Evolutionary conservation across 768 basidiomycete genomes (phyloP), one percentile per base, ranked within the genome.

Genomic region (Hydnomerulius pinastri): DNA sequence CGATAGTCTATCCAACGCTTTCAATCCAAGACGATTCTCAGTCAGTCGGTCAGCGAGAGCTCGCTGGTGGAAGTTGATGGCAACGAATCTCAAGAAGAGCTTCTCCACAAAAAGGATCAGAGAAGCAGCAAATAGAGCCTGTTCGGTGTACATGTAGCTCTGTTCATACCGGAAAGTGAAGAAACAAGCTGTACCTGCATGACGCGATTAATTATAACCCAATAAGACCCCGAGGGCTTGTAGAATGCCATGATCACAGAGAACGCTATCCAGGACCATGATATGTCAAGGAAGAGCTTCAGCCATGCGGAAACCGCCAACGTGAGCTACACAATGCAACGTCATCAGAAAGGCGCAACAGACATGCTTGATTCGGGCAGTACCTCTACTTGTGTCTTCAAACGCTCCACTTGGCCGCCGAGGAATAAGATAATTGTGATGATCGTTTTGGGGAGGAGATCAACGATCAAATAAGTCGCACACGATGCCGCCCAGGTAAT

Each of bases 41-140:
- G 74, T 71, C 13, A 90, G 69, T 30, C 88, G 83, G 47, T 90
- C 88, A 9, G 86, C 82, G 18, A 90, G 78, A 2, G 88, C 87
- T 48, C 80, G 86, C 55, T 82, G 77, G 63, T 91, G 88, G 63
- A 91, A 92, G 56, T 82, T 87, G 69, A 90, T 90, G 24, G 90
- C 88, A 38, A 90, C 81, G 52, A 84, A 83, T 58, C 83, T 86
- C 27, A 92, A 66, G 64, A 86, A 82, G 30, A 87, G 64, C 63
- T 81, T 82, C 62, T 82, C 80, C 24, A 65, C 73, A 11, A 81
- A 71, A 1, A 82, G 60, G 39, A 81, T 69, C 27, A 79, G 46
- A 0, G 66, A 59, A 0, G 72, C 65, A 10, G 76, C 62, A 54
- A 81, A 82, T 33, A 81, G 58, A 28, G 74, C 77, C 72, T 78